phyloP scores from a whole-genome alignment of 768 basidiomycete genomes.

The Tulasnella sp. region DNA sequence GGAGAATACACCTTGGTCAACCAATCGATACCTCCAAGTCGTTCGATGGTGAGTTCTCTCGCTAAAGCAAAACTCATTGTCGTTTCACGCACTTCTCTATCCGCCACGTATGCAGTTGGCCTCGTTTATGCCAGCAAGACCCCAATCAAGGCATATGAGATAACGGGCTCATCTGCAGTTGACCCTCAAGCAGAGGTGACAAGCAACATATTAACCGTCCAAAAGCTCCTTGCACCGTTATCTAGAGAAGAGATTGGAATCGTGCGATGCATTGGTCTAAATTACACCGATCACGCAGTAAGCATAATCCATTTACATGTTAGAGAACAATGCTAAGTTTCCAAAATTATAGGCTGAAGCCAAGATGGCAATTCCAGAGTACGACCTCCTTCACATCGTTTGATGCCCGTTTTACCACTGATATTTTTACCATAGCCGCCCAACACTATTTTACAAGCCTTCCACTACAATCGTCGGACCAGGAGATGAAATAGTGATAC shows the following conservation, averaged over 20 bases:
- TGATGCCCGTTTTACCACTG: neutral
- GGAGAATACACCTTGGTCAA: conserved; percentile 61
- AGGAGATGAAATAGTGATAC: conserved; percentile 49
- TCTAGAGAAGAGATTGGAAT: conserved; percentile 37
- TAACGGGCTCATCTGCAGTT: conserved; percentile 47
- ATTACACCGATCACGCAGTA: conserved; percentile 78
- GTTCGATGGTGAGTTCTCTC: conserved; percentile 41
- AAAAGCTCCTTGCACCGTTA: conserved; percentile 55
- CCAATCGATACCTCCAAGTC: conserved; percentile 52
- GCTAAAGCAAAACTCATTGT: no score
- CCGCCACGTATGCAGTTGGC: conserved; percentile 35
- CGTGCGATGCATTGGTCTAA: conserved; percentile 66
- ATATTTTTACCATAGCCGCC: conserved; percentile 27
- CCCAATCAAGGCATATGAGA: conserved; percentile 55
- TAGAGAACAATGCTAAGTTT: neutral
- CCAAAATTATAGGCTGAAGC: conserved; percentile 43
- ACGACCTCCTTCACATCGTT: conserved; percentile 20
- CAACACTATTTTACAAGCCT: conserved; percentile 72
- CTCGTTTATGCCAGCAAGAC: conserved; percentile 40
- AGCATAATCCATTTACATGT: neutral
- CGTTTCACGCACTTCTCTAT: neutral
- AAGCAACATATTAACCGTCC: conserved; percentile 50
- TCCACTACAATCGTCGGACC: conserved; percentile 57
- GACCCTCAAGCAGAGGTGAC: conserved; percentile 55
- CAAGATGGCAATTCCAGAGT: conserved; percentile 51